A percentile compares a stretch with the other conserved stretches of the same genome.
These are phyloP conservation scores for Coccomyxa sp. DNA, from an alignment of 139 green algal genomes.

Conservation along the genomic window DNA sequence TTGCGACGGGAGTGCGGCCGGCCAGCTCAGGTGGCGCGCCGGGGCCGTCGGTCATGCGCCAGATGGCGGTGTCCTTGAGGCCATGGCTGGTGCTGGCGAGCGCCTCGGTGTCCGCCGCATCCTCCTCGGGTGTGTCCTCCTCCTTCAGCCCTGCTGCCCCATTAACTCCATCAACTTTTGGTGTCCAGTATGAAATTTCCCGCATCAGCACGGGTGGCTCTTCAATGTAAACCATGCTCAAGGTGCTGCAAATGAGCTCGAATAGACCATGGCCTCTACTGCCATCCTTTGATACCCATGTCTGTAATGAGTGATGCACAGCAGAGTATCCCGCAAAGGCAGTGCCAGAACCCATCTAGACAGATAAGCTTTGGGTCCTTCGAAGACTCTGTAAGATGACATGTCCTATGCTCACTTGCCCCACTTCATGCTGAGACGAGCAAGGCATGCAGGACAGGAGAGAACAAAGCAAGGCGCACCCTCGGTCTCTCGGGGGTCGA, in stretches of 20 bases:
- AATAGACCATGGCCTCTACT: too few relatives aligned
- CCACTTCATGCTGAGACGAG: too few relatives aligned
- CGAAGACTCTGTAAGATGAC: too few relatives aligned
- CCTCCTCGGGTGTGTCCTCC: constrained; percentile 7
- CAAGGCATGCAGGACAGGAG: too few relatives aligned
- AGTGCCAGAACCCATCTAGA: neutral
- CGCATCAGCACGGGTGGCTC: neutral
- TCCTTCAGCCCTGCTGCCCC: neutral
- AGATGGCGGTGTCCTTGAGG: constrained; percentile 11
- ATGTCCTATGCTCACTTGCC: too few relatives aligned
- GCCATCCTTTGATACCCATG: neutral
- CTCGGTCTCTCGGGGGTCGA: neutral
- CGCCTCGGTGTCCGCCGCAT: constrained; percentile 4
- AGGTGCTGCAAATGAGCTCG: too few relatives aligned
- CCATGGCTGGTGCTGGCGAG: neutral
- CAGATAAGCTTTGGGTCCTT: too few relatives aligned
- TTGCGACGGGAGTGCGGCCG: neutral
- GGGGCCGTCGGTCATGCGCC: constrained; percentile 9
- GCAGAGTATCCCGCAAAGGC: neutral
- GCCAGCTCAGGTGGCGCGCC: neutral
- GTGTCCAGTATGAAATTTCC: too few relatives aligned
- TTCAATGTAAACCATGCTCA: neutral
- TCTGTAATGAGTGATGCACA: neutral
- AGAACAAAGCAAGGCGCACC: neutral
- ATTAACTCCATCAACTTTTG: neutral